These are phyloP conservation scores for Davidsoniella virescens DNA, from an alignment of 2,329 filamentous ascomycete species.

Conservation along the genomic window DNA sequence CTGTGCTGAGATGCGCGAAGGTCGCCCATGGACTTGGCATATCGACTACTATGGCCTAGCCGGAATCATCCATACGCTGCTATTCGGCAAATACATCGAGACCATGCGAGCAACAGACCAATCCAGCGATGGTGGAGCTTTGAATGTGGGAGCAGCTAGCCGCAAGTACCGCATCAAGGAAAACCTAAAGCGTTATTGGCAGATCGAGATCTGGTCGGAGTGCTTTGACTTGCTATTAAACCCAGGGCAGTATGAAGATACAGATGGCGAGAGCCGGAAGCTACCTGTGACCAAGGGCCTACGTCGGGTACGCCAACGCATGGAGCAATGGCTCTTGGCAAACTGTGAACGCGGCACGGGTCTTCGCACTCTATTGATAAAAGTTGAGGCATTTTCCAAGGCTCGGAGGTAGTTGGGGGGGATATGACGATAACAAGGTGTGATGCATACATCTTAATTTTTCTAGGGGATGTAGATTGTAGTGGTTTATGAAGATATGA, in stretches of 20 bases:
- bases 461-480: too few relatives aligned
- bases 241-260: conserved; percentile 48
- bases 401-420: conserved; percentile 14
- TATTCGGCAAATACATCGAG: conserved; percentile 93
- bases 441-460: not conserved
- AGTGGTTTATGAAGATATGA: too few relatives aligned
- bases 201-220: conserved; percentile 74
- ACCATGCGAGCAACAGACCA: conserved; percentile 42
- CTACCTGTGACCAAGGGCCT: conserved; percentile 63
- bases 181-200: conserved; percentile 87
- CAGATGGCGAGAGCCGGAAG: conserved; percentile 31
- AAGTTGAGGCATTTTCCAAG: conserved; percentile 37
- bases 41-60: conserved; percentile 92
- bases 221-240: conserved; percentile 80
- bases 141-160: conserved; percentile 29
- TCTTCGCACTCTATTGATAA: conserved; percentile 52
- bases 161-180: conserved; percentile 70
- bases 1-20: conserved; percentile 89
- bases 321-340: conserved; percentile 68
- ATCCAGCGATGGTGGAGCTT: conserved; percentile 34
- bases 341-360: conserved; percentile 71
- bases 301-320: conserved; percentile 51
- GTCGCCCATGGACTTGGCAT: conserved; percentile 91
- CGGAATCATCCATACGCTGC: conserved; percentile 68
- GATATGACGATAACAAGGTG: not conserved